Evolutionary conservation across 2,329 filamentous ascomycete species (phyloP).

Genomic region (Aspergillus ruber): DNA sequence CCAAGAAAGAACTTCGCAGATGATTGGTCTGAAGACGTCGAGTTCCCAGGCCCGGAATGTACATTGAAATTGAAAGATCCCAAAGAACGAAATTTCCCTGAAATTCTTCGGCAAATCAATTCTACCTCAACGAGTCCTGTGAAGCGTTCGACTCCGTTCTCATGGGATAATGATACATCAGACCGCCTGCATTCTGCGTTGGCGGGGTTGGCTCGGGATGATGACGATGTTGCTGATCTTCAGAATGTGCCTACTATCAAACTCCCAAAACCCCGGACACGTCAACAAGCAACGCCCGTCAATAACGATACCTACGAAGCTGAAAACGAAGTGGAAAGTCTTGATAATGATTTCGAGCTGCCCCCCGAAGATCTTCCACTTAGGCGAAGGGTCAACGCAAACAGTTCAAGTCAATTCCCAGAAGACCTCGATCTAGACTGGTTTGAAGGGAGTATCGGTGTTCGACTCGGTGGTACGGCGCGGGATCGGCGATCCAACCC

Average conservation of each 20-base stretch:
- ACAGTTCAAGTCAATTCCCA: constrained; percentile 53
- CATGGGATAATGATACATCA: constrained; percentile 35
- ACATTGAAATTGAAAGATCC: constrained; percentile 59
- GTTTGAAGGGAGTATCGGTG: constrained; percentile 88
- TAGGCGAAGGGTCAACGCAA: constrained; percentile 56
- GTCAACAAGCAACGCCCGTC: constrained; percentile 45
- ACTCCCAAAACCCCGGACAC: constrained; percentile 52
- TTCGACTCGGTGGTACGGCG: constrained; percentile 78
- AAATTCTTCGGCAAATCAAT: constrained; percentile 62
- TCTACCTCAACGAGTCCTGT: constrained; percentile 35
- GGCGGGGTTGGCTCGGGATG: constrained; percentile 55
- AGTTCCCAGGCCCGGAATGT: constrained; percentile 54
- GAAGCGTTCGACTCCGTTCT: constrained; percentile 25
- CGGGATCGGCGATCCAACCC: constrained; percentile 72
- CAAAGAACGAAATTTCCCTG: constrained; percentile 58
- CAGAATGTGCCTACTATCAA: constrained; percentile 63
- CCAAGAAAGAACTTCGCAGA: constrained; percentile 67
- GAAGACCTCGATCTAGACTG: constrained; percentile 80
- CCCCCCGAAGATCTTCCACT: constrained; percentile 59
- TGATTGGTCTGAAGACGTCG: constrained; percentile 75
- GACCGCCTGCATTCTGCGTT: constrained; percentile 50
- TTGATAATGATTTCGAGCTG: constrained; percentile 67
- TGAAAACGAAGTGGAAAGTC: constrained; percentile 53
- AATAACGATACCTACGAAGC: constrained; percentile 42
- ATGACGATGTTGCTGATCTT: constrained; percentile 55